Evolutionary conservation across 345 rosid species (phyloP).

Genomic region (Aethionema arabicum): DNA sequence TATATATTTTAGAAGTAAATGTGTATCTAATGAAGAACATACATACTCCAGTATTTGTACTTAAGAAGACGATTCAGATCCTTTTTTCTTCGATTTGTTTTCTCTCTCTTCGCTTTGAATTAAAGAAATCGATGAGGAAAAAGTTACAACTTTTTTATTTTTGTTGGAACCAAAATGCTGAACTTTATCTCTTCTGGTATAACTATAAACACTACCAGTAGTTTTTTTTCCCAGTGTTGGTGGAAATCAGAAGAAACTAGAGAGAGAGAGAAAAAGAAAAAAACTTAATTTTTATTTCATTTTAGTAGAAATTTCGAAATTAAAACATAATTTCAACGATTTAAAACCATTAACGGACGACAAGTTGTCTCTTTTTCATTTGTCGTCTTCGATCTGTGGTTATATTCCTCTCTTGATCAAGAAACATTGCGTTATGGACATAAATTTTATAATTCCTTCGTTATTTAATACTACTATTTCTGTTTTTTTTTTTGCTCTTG

Average conservation of each 20-base stretch:
- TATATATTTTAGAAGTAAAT: background rate
- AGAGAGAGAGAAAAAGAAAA: background rate
- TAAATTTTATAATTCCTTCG: too few species aligned
- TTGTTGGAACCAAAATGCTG: background rate
- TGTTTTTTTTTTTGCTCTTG: too few species aligned
- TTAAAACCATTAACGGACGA: too few species aligned
- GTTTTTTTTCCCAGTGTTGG: conserved; percentile 26
- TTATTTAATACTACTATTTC: too few species aligned
- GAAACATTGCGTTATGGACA: too few species aligned
- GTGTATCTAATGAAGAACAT: conserved; percentile 16
- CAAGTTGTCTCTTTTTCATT: too few species aligned
- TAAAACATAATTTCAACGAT: background rate
- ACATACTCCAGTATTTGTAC: conserved; percentile 14
- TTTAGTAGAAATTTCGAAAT: background rate
- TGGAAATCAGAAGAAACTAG: conserved; percentile 17
- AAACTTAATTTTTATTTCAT: background rate
- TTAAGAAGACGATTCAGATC: conserved; percentile 32
- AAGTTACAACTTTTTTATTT: background rate
- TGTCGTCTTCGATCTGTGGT: too few species aligned
- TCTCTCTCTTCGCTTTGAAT: conserved; percentile 36
- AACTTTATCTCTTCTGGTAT: conserved; percentile 7
- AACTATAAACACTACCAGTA: conserved; percentile 10
- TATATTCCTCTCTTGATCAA: too few species aligned
- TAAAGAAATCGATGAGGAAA: conserved; percentile 4
- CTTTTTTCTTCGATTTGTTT: conserved; percentile 31